Evolutionary conservation across 208 protist species (phyloP), one percentile per base, ranked within the genome.

Genomic region (Strigomonas culicis): DNA sequence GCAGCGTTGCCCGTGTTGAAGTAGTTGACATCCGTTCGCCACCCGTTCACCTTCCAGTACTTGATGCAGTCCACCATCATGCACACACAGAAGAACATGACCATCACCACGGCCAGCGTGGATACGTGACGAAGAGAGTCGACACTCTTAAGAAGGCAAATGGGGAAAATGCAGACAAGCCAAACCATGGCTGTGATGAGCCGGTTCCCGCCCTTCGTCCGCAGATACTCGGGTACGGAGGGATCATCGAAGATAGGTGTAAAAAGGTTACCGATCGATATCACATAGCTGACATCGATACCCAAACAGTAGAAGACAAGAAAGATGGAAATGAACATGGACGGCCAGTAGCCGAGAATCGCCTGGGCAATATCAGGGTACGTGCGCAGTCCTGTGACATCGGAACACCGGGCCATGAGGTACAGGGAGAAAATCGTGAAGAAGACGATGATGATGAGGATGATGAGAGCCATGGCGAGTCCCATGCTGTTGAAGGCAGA

Each of bases 61-160:
- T 67, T 55, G 0, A 59, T 59, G 24, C 70, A 72, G 80, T 92
- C 75, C 24, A 86, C 51, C 21, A 95, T 53, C 61, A 88, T 82
- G 44, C 59, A 69, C 27, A 90, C 69, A 24, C 89, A 84, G 55
- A 96, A 92, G 68, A 79, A 85, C n/a, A 89, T 46, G 39, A 94
- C 84, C 41, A 88, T 76, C 6, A 75, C 4, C 3, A 93, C 68
- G 11, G 72, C 87, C 6, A 92, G 21, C 24, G 69, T 66, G 15
- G 87, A 93, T 44, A 87, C 58, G 60, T 86, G 72, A 21, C 90
- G 82, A 39, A 96, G 75, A 19, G 87, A 88, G 71, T 92, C 91
- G 67, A 96, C 89, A 62, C 86, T 77, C 70, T 88, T 86, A 1
- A 81, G 85, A 34, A 93, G 72, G 44, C 68, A 91, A 43, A 94